These are phyloP conservation scores for Cajanus cajan DNA, from an alignment of 306 rosid genomes.

Conservation along the genomic window DNA sequence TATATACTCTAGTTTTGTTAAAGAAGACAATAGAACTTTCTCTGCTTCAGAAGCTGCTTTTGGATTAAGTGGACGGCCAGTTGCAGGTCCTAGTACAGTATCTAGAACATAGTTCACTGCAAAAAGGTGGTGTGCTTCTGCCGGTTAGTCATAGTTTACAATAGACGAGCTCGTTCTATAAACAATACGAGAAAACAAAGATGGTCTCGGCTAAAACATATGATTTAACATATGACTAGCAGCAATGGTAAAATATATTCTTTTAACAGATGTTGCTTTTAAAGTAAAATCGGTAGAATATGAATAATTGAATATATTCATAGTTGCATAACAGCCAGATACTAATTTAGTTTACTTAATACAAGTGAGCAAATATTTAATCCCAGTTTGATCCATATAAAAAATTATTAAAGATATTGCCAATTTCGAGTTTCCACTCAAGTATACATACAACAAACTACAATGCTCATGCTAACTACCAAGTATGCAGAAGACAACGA, in stretches of 20 bases:
- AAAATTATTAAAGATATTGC: not conserved
- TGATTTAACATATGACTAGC: not conserved
- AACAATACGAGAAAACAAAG: not conserved
- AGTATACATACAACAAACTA: not conserved
- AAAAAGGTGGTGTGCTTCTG: conserved; percentile 15
- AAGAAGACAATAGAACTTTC: conserved; percentile 54
- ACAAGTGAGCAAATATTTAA: not conserved
- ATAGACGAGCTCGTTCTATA: not conserved
- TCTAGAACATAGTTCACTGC: conserved; percentile 52
- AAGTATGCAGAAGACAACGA: conserved; percentile 1
- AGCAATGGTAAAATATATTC: not conserved
- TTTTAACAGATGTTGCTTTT: not conserved
- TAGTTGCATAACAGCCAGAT: not conserved
- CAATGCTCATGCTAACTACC: not conserved
- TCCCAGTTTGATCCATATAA: not conserved
- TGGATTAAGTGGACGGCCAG: conserved; percentile 52
- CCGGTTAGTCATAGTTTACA: conserved; percentile 13
- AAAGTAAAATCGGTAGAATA: not conserved
- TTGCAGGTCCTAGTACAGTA: conserved; percentile 63
- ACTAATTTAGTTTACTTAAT: conserved; percentile 6
- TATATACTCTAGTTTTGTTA: conserved; percentile 64
- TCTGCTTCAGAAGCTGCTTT: conserved; percentile 72
- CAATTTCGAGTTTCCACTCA: not conserved
- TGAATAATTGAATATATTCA: not conserved
- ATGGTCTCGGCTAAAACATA: not conserved